These are phyloP conservation scores for Suhomyces tanzawaensis DNA, from an alignment of 805 yeast species.

Conservation along the genomic window DNA sequence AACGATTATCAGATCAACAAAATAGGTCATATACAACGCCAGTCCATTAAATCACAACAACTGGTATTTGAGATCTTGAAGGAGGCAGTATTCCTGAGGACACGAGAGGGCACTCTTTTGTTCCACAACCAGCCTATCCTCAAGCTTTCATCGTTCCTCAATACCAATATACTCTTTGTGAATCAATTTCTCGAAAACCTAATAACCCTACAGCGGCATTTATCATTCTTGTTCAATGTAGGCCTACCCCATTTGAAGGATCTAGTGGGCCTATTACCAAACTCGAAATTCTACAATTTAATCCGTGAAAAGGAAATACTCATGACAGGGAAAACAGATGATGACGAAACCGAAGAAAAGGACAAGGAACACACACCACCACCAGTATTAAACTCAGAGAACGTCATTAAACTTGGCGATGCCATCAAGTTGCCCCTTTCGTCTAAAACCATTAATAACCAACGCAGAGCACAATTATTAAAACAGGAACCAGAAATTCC, in stretches of 20 bases:
- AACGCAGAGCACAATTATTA: constrained; percentile 11
- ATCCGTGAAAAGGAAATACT: constrained; percentile 33
- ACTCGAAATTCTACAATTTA: constrained; percentile 22
- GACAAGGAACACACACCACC: neutral
- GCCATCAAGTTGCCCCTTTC: constrained; percentile 18
- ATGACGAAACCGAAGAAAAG: constrained; percentile 9
- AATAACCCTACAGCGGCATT: constrained; percentile 15
- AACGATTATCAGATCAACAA: constrained; percentile 8
- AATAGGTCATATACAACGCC: constrained; percentile 22
- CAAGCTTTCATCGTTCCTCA: constrained; percentile 24
- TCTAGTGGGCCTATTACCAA: constrained; percentile 21
- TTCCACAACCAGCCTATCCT: constrained; percentile 30
- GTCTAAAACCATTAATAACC: constrained; percentile 16
- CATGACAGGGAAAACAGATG: constrained; percentile 18
- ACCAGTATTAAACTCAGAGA: constrained; percentile 14
- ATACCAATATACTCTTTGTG: constrained; percentile 19
- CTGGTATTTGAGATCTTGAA: constrained; percentile 24
- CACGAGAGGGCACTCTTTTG: constrained; percentile 4
- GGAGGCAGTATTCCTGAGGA: constrained; percentile 21
- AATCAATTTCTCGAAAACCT: constrained; percentile 24
- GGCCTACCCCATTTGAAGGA: constrained; percentile 19
- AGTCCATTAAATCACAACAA: constrained; percentile 22
- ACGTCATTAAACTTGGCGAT: constrained; percentile 31
- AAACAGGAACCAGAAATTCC: constrained; percentile 1
- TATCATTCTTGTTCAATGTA: constrained; percentile 14